Percentiles rank a stretch among this genome's conserved stretches.
phyloP scores from a whole-genome alignment of 352 stramenopile species.

The Blastocystis sp. region DNA sequence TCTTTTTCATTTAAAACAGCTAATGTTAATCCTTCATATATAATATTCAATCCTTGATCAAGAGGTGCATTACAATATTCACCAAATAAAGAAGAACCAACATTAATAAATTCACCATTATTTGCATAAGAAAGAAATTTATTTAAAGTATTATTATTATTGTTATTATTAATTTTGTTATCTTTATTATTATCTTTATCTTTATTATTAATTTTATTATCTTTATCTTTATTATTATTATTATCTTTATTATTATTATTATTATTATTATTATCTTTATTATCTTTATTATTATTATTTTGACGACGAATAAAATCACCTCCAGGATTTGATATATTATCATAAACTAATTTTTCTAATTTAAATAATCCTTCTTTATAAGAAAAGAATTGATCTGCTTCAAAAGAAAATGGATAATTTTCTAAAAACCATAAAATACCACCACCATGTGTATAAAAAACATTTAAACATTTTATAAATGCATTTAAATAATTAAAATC shows the following conservation, averaged over 20 bases:
- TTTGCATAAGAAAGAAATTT: too few relatives aligned
- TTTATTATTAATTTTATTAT: not conserved
- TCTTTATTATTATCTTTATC: not conserved
- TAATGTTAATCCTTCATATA: slow-evolving; percentile 15
- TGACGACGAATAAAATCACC: too few relatives aligned
- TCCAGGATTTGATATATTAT: too few relatives aligned
- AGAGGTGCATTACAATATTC: not conserved
- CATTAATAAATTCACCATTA: not conserved
- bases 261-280: not conserved
- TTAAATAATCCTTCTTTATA: too few relatives aligned
- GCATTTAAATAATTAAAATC: slow-evolving; percentile 2
- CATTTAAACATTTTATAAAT: not conserved
- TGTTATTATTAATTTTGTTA: too few relatives aligned
- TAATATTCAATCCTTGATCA: slow-evolving; percentile 8
- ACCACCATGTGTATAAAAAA: slow-evolving; percentile 1
- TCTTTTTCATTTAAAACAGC: slow-evolving; percentile 10
- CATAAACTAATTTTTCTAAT: too few relatives aligned
- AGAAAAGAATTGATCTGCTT: slow-evolving; percentile 12
- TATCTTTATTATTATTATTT: too few relatives aligned
- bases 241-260: slow-evolving; percentile 8
- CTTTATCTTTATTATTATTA: slow-evolving; percentile 3
- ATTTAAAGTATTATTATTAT: too few relatives aligned
- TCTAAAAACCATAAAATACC: slow-evolving; percentile 15
- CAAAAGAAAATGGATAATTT: slow-evolving; percentile 11
- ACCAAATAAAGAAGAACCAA: not conserved